These are phyloP conservation scores for Ceratocystis colombiana DNA, from an alignment of 2,329 filamentous ascomycete species.

Conservation along the genomic window DNA sequence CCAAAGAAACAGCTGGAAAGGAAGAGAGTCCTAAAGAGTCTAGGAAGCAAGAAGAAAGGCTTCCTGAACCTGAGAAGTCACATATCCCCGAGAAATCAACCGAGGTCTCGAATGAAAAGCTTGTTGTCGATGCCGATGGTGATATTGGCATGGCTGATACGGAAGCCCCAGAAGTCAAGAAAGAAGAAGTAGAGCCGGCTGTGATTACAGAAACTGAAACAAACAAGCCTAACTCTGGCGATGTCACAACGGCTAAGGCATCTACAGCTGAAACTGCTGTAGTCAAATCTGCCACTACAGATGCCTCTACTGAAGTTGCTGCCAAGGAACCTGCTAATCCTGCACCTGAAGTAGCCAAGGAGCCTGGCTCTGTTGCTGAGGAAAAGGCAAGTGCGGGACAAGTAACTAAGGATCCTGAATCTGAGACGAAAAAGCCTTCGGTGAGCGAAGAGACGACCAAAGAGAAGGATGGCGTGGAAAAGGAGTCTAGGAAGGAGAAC, in stretches of 20 bases:
- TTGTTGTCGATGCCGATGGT: constrained; percentile 19
- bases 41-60: constrained; percentile 24
- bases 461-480: constrained; percentile 29
- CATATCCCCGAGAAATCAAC: neutral
- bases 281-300: neutral
- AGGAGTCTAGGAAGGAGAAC: constrained; percentile 24
- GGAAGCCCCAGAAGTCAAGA: constrained; percentile 18
- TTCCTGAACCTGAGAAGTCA: constrained; percentile 25
- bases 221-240: neutral
- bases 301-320: neutral
- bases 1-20: constrained; percentile 30
- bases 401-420: constrained; percentile 22
- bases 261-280: neutral
- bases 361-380: neutral
- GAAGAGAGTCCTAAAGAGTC: constrained; percentile 27
- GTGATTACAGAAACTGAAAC: constrained; percentile 7
- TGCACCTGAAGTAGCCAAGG: neutral
- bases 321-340: neutral
- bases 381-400: neutral
- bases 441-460: constrained; percentile 26
- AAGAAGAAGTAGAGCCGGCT: constrained; percentile 21
- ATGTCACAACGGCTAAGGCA: neutral
- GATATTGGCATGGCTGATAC: constrained; percentile 23
- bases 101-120: constrained; percentile 25
- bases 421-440: constrained; percentile 27